phyloP scores from a whole-genome alignment of 441 rosid species.

The Flueggea neowawraea region DNA sequence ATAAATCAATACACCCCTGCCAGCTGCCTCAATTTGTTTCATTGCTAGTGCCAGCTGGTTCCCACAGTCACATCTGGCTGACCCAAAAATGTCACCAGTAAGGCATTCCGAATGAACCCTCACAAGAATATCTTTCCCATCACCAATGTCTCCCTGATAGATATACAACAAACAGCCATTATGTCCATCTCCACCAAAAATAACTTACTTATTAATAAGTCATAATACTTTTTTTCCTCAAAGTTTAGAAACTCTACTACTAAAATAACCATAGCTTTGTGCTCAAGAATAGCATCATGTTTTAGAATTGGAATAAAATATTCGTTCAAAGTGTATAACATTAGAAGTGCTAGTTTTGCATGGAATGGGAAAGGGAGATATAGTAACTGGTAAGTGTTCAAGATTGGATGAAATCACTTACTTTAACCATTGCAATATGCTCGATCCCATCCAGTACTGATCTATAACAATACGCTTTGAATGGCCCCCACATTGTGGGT shows the following conservation, averaged over 20 bases:
- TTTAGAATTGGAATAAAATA: neutral
- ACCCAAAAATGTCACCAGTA: constrained; percentile 88
- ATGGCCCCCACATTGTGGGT: constrained; percentile 94
- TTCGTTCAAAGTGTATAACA: neutral
- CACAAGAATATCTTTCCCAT: constrained; percentile 77
- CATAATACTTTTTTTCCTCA: too few species aligned
- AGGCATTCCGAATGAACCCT: constrained; percentile 90
- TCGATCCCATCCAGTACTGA: constrained; percentile 81
- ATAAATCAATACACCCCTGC: constrained; percentile 80
- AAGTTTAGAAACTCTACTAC: too few species aligned
- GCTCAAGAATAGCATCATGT: neutral
- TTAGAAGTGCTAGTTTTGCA: neutral
- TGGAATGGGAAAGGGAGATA: too few species aligned
- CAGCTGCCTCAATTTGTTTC: constrained; percentile 74
- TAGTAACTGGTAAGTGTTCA: neutral
- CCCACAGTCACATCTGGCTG: constrained; percentile 85
- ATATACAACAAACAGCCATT: constrained; percentile 1
- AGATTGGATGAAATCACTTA: constrained; percentile 24
- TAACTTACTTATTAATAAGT: neutral
- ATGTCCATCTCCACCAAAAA: neutral
- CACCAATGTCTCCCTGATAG: constrained; percentile 76
- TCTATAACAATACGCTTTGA: constrained; percentile 75
- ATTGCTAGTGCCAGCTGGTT: constrained; percentile 83
- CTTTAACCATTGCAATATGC: constrained; percentile 98
- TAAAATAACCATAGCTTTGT: neutral